Conservation (phyloP, 345 rosid genomes). For the Mangifera indica region DNA sequence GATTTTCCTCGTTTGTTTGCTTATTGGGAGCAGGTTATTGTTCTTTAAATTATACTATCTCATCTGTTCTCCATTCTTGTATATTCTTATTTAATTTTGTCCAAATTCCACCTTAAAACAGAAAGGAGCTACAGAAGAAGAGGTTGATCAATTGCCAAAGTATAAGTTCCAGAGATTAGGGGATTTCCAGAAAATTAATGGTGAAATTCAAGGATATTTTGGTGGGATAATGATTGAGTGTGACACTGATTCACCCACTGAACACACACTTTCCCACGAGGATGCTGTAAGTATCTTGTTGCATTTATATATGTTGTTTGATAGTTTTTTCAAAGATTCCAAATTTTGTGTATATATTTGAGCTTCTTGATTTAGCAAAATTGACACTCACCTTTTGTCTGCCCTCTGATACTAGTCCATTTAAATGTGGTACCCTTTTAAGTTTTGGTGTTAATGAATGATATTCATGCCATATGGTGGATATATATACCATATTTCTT, state of each 20-base stretch:
- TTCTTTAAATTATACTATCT: neutral
- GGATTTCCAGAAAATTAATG: slow-evolving; percentile 48
- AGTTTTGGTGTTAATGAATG: neutral
- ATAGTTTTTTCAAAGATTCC: neutral
- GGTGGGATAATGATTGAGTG: slow-evolving; percentile 73
- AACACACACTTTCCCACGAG: slow-evolving; percentile 53
- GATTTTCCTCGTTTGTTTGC: slow-evolving; percentile 13
- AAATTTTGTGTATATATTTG: neutral
- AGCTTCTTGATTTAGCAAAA: neutral
- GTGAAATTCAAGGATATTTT: slow-evolving; percentile 46
- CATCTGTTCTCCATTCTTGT: neutral
- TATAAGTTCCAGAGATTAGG: slow-evolving; percentile 49
- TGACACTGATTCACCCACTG: slow-evolving; percentile 50
- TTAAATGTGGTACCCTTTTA: too few relatives aligned
- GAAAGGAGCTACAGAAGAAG: slow-evolving; percentile 91
- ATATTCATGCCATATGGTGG: neutral
- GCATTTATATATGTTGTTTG: neutral
- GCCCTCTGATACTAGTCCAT: too few relatives aligned
- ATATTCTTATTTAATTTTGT: slow-evolving; percentile 14
- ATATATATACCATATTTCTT: neutral
- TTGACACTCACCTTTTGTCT: too few relatives aligned
- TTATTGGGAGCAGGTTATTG: neutral
- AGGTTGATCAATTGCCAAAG: slow-evolving; percentile 60
- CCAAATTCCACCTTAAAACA: slow-evolving; percentile 24
- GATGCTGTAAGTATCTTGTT: slow-evolving; percentile 63